Evolutionary conservation across 177 flowering plant genomes (phyloP).

Genomic region (Vitis hybrid): DNA sequence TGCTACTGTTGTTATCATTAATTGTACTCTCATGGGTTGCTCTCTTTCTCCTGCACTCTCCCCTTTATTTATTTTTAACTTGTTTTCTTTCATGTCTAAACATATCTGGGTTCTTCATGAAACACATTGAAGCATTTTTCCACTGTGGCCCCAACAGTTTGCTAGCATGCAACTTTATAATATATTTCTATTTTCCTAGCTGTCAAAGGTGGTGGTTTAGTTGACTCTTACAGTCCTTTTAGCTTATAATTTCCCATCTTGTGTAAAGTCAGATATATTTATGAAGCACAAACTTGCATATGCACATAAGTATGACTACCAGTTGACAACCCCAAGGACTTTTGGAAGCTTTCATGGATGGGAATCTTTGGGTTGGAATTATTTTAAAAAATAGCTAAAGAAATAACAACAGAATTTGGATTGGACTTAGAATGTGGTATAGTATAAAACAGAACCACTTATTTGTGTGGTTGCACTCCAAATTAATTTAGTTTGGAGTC

Average conservation of each 20-base stretch:
- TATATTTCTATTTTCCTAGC: background rate
- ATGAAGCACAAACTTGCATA: background rate
- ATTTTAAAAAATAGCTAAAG: too few species aligned
- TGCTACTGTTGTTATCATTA: background rate
- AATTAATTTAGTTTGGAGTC: too few species aligned
- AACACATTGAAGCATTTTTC: background rate
- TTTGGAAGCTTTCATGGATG: too few species aligned
- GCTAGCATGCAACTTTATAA: background rate
- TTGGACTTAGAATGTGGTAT: too few species aligned
- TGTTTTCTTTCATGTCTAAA: background rate
- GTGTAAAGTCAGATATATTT: background rate
- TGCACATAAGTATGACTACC: too few species aligned
- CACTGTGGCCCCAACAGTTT: background rate
- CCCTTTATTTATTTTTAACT: background rate
- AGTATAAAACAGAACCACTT: too few species aligned
- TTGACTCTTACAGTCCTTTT: background rate
- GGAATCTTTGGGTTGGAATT: too few species aligned
- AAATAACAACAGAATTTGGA: too few species aligned
- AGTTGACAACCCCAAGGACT: too few species aligned
- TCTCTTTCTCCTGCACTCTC: background rate
- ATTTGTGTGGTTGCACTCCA: too few species aligned
- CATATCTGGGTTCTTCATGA: too few species aligned
- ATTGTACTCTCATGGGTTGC: background rate
- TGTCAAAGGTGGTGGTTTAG: background rate
- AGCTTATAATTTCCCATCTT: background rate